Base-by-base conservation (phyloP, 768 basidiomycete species). In the Omphalotus guepiniiformis region DNA sequence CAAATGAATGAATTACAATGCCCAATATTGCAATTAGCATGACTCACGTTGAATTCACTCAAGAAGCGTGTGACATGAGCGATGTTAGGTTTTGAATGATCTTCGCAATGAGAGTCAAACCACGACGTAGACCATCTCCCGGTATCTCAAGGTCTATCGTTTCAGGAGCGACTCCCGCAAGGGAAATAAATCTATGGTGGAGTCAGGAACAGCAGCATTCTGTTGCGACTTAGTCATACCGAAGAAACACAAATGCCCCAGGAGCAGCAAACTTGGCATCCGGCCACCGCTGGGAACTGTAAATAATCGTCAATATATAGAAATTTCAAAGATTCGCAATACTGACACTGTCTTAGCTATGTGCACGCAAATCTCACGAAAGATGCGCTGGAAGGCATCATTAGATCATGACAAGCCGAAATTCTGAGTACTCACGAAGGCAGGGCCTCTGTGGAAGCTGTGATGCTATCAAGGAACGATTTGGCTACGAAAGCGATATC, bases 1-100 rank as follows among this genome's bases (percentile, higher is more conserved):
- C 37, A 40, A 39, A 18, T 25, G 28, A n/a, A 38, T 32, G 22
- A 26, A 28, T 16, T 25, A 49, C n/a, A n/a, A n/a, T n/a, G n/a
- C n/a, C n/a, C n/a, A n/a, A n/a, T n/a, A n/a, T n/a, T n/a, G n/a
- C n/a, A n/a, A 29, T 15, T 7, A 13, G 32, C 21, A 13, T 19
- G 38, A 61, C 79, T 49, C 55, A 88, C 89, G 58, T 83, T 79
- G 40, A 91, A 69, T 53, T 87, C 84, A 47, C 79, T 88, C 47
- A 93, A 65, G 67, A 86, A 93, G 30, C 80, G 73, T 2, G 87
- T 88, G 23, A 93, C 80, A 34, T 76, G 80, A 27, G 79, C 69
- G 42, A 90, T 86, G 44, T 89, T 85, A 96, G 67, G 58, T 91
- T 93, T 64, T 95, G 93, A 38, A 96, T 83, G 48, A 94, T 83